Percentiles rank a stretch among this genome's conserved stretches.
Evolutionary conservation across 208 protist species (phyloP).

Genomic region (Acanthamoeba culbertsoni): DNA sequence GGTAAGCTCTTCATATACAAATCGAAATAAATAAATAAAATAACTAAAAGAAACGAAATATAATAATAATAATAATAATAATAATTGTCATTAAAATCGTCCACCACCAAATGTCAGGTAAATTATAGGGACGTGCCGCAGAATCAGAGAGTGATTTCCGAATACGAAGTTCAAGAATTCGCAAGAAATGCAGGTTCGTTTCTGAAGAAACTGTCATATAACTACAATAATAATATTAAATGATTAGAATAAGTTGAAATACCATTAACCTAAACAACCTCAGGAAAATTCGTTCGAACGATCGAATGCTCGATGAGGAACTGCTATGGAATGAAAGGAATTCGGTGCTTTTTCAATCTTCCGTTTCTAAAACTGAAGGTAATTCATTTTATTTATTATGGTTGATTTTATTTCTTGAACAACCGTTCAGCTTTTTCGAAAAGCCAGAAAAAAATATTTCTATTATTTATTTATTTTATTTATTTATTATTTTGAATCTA

Average conservation of each 20-base stretch:
- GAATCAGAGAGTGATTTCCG: background rate
- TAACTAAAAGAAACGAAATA: too few relatives aligned
- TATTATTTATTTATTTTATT: background rate
- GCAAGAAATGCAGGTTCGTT: background rate
- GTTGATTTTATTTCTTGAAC: background rate
- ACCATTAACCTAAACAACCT: too few relatives aligned
- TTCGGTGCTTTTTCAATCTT: constrained; percentile 71
- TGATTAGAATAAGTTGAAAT: too few relatives aligned
- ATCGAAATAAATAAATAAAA: too few relatives aligned
- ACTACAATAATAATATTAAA: too few relatives aligned
- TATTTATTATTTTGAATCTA: background rate
- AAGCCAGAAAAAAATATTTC: background rate
- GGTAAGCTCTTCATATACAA: background rate
- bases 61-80: background rate
- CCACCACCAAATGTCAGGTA: background rate
- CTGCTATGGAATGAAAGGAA: constrained; percentile 63
- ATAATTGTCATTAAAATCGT: background rate
- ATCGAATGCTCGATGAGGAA: constrained; percentile 74
- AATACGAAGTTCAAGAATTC: constrained; percentile 49
- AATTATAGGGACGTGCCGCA: constrained; percentile 61
- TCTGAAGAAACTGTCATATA: too few relatives aligned
- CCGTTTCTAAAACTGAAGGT: constrained; percentile 70
- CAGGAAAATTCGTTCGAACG: constrained; percentile 36
- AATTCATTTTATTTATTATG: background rate
- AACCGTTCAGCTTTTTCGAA: too few relatives aligned